Conservation (phyloP, 345 rosid species). For the Syzygium oleosum region DNA sequence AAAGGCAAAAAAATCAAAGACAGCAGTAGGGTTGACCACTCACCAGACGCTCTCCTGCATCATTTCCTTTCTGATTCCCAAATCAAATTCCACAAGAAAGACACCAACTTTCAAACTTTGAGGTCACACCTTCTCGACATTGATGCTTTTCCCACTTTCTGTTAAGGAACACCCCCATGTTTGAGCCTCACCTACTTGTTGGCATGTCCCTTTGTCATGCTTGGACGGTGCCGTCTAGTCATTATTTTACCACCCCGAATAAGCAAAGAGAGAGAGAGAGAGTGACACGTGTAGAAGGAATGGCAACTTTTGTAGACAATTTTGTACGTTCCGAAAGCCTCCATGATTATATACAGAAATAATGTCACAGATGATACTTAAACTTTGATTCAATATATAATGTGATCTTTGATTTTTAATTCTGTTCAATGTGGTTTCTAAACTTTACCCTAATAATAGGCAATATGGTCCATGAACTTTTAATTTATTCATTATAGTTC, state of each 20-base stretch:
- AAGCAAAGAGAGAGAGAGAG: neutral
- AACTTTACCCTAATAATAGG: too few relatives aligned
- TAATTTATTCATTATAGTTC: too few relatives aligned
- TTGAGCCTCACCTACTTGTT: neutral
- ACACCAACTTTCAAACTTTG: neutral
- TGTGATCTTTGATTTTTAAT: too few relatives aligned
- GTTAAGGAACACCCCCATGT: neutral
- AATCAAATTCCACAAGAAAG: neutral
- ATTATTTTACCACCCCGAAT: neutral
- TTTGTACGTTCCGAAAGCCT: too few relatives aligned
- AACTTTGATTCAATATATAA: too few relatives aligned
- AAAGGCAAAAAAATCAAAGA: neutral
- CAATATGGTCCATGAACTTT: too few relatives aligned
- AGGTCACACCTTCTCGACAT: neutral
- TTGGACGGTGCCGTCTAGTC: neutral
- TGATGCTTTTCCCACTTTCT: neutral
- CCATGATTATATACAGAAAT: too few relatives aligned
- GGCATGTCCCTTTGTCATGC: neutral
- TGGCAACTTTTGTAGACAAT: too few relatives aligned
- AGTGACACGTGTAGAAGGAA: neutral
- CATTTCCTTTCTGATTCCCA: neutral
- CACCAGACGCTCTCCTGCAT: neutral
- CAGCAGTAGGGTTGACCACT: neutral
- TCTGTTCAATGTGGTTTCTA: too few relatives aligned
- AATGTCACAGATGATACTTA: too few relatives aligned